These are phyloP conservation scores for Arctium minus DNA, from an alignment of 129 eudicot genomes.

Conservation along the genomic window DNA sequence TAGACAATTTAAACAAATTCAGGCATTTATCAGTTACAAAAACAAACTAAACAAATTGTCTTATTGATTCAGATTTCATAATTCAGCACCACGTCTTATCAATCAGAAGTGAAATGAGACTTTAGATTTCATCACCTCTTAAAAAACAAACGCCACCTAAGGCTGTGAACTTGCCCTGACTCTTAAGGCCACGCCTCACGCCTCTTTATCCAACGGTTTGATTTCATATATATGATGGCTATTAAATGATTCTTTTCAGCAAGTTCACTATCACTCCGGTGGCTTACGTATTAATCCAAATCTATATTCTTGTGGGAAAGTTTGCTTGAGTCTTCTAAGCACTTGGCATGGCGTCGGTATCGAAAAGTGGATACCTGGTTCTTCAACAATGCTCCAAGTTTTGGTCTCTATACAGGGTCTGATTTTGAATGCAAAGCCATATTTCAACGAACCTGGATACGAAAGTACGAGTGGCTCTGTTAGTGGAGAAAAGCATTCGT, in stretches of 20 bases:
- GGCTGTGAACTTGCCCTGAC: no score
- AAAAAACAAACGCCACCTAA: no score
- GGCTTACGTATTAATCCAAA: slow-evolving; percentile 85
- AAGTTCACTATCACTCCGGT: slow-evolving; percentile 73
- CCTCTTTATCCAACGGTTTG: background rate
- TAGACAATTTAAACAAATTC: no score
- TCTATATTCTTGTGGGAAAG: slow-evolving; percentile 58
- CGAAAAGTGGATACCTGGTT: slow-evolving; percentile 70
- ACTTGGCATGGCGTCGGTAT: slow-evolving; percentile 63
- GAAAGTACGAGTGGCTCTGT: slow-evolving; percentile 30
- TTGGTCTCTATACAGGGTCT: slow-evolving; percentile 86
- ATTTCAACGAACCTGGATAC: slow-evolving; percentile 65
- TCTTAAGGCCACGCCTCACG: no score
- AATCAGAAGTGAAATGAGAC: no score
- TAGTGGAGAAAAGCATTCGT: slow-evolving; percentile 34
- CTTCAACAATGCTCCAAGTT: slow-evolving; percentile 76
- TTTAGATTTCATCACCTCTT: no score
- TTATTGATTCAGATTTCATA: no score
- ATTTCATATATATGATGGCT: background rate
- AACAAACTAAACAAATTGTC: no score
- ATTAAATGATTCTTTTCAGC: slow-evolving; percentile 34
- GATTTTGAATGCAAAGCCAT: slow-evolving; percentile 71
- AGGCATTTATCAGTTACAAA: no score
- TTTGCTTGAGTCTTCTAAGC: slow-evolving; percentile 79
- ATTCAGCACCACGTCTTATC: no score